Conservation (phyloP, 2,329 filamentous ascomycete genomes). For the Cladosporium sp. region DNA sequence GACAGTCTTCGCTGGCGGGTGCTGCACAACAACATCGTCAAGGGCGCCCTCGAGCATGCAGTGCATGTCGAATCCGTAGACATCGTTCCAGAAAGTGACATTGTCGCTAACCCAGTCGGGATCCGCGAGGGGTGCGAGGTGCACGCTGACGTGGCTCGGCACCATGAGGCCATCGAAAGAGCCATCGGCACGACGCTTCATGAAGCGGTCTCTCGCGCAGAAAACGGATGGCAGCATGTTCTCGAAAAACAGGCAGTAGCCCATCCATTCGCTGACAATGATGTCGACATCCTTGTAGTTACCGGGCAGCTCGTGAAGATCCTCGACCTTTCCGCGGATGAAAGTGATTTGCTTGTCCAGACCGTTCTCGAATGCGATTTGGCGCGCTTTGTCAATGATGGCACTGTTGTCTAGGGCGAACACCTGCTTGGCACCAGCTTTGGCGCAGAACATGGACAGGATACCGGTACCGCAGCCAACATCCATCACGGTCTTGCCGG, state of each 20-base stretch:
- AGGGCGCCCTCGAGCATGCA: slow-evolving; percentile 81
- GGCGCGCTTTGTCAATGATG: slow-evolving; percentile 80
- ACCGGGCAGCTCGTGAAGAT: slow-evolving; percentile 62
- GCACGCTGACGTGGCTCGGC: slow-evolving; percentile 78
- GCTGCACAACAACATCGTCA: slow-evolving; percentile 55
- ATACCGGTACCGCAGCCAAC: slow-evolving; percentile 84
- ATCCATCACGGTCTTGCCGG: slow-evolving; percentile 81
- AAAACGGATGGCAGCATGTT: slow-evolving; percentile 94
- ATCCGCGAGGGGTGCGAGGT: slow-evolving; percentile 76
- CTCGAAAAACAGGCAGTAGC: slow-evolving; percentile 88
- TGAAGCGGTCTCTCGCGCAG: slow-evolving; percentile 81
- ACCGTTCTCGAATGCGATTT: slow-evolving; percentile 79
- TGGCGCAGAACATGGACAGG: slow-evolving; percentile 89
- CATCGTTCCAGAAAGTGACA: slow-evolving; percentile 81
- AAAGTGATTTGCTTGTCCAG: slow-evolving; percentile 72
- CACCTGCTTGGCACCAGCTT: slow-evolving; percentile 79
- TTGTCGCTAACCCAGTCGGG: slow-evolving; percentile 72
- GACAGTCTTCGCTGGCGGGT: slow-evolving; percentile 15
- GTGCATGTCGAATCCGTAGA: slow-evolving; percentile 94
- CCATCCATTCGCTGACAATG: slow-evolving; percentile 98
- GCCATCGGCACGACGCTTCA: slow-evolving; percentile 43
- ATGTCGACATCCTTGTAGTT: slow-evolving; percentile 76
- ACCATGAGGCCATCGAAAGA: slow-evolving; percentile 72
- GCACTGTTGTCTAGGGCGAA: slow-evolving; percentile 89
- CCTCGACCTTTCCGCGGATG: slow-evolving; percentile 81